Evolutionary conservation across 352 stramenopile species (phyloP).

Genomic region (Globisporangium rhizosaccharum): DNA sequence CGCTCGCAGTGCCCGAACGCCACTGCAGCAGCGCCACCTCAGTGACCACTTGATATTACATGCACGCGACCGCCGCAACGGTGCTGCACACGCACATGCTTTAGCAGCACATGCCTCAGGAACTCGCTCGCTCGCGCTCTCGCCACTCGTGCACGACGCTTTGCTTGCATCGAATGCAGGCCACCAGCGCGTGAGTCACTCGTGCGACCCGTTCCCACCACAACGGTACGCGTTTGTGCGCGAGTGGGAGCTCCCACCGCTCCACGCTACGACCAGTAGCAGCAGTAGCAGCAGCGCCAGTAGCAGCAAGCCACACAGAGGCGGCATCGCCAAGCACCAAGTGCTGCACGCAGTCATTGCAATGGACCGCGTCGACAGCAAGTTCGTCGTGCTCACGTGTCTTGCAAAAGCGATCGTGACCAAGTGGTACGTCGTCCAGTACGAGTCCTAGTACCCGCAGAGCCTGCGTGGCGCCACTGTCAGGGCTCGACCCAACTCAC

Average conservation of each 20-base stretch:
- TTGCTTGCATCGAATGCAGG: conserved; percentile 4
- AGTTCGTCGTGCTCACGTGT: conserved; percentile 32
- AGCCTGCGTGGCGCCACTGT: no score
- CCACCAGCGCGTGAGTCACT: conserved; percentile 6
- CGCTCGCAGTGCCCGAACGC: neutral
- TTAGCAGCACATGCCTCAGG: neutral
- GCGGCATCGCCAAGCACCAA: conserved; percentile 1
- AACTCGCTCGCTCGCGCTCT: neutral
- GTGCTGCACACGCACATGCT: neutral
- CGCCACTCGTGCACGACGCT: conserved; percentile 4
- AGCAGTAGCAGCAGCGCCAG: no score
- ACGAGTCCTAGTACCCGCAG: no score
- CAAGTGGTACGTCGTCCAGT: conserved; percentile 26
- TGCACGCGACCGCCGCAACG: neutral
- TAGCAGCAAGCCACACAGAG: no score
- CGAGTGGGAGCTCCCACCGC: conserved; percentile 10
- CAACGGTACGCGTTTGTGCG: conserved; percentile 21
- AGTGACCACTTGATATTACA: neutral
- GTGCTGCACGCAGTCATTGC: conserved; percentile 25
- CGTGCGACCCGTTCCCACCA: conserved; percentile 25
- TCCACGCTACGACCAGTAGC: conserved; percentile 1
- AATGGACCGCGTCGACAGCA: conserved; percentile 7
- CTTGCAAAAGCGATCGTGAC: conserved; percentile 32
- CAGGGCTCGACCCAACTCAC: neutral
- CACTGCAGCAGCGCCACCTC: neutral